Percentiles rank a stretch among this genome's conserved stretches.
Evolutionary conservation across 495 filamentous ascomycete genomes (phyloP).

Genomic region (Pseudevernia furfuracea): DNA sequence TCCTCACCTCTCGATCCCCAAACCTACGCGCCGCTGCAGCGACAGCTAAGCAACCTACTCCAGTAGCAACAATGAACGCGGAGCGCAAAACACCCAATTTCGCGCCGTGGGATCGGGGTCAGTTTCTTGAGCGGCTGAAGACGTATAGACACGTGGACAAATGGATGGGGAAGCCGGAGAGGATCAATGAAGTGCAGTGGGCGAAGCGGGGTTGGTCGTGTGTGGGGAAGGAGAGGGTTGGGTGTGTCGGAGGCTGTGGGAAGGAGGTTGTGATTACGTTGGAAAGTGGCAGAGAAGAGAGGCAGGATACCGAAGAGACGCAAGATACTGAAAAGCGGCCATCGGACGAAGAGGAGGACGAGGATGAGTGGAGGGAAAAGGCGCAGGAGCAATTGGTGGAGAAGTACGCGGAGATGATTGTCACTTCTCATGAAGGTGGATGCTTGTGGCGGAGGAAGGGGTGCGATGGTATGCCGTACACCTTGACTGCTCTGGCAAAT

Average conservation of each 20-base stretch:
- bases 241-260: constrained; percentile 71
- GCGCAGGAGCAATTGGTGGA: constrained; percentile 63
- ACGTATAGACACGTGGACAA: constrained; percentile 84
- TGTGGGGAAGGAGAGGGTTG: constrained; percentile 69
- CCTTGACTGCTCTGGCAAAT: neutral
- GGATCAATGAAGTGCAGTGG: constrained; percentile 88
- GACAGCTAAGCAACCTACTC: constrained; percentile 26
- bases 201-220: constrained; percentile 91
- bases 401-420: constrained; percentile 62
- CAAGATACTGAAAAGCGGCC: constrained; percentile 4
- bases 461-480: constrained; percentile 59
- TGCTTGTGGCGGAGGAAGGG: constrained; percentile 82
- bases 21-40: constrained; percentile 25
- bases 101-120: constrained; percentile 73
- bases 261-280: constrained; percentile 74
- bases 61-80: constrained; percentile 24
- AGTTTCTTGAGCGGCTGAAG: constrained; percentile 72
- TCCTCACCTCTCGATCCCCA: constrained; percentile 30
- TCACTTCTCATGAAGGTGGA: constrained; percentile 68
- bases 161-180: constrained; percentile 73
- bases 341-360: constrained; percentile 12
- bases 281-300: constrained; percentile 38
- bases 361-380: constrained; percentile 24
- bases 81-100: constrained; percentile 49
- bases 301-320: constrained; percentile 12